A percentile compares a stretch with the other conserved stretches of the same genome.
Evolutionary conservation across 2,329 filamentous ascomycete species (phyloP).

Genomic region (Fusarium incarnatum): DNA sequence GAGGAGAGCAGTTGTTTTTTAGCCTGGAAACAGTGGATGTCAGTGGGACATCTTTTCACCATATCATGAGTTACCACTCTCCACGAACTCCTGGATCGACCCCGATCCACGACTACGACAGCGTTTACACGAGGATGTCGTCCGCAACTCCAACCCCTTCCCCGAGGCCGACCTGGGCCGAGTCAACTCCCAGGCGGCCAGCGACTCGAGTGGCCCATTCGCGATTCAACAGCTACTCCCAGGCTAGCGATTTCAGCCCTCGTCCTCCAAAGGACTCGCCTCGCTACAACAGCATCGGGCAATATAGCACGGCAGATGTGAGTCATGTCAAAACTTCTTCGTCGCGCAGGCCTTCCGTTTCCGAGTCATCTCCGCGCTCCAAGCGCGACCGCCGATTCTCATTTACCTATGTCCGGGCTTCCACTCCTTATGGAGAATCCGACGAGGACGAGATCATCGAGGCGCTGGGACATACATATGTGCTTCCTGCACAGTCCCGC

Average conservation of each 20-base stretch:
- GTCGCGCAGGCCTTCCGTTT: constrained; percentile 55
- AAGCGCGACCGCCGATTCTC: constrained; percentile 68
- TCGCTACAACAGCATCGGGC: constrained; percentile 70
- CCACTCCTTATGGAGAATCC: constrained; percentile 70
- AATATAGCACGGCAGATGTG: constrained; percentile 75
- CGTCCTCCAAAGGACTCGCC: constrained; percentile 66
- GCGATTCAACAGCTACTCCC: constrained; percentile 55
- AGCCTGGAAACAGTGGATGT: constrained; percentile 46
- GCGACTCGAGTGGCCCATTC: constrained; percentile 62
- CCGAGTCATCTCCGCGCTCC: constrained; percentile 50
- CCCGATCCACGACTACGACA: constrained; percentile 63
- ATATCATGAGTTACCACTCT: constrained; percentile 56
- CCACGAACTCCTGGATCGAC: constrained; percentile 60
- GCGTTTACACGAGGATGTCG: constrained; percentile 60
- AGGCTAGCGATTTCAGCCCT: constrained; percentile 53
- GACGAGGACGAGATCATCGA: constrained; percentile 72
- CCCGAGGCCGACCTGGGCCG: constrained; percentile 64
- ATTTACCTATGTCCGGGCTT: constrained; percentile 69
- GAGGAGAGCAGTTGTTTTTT: constrained; percentile 45
- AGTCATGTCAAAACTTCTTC: constrained; percentile 65
- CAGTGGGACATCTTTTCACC: constrained; percentile 50
- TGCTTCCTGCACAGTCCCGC: constrained; percentile 64
- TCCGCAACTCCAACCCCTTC: constrained; percentile 69
- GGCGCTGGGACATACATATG: constrained; percentile 64
- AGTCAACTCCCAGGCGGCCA: constrained; percentile 64